Base-by-base conservation (phyloP, 768 basidiomycete species). In the Mycena alexandri region DNA sequence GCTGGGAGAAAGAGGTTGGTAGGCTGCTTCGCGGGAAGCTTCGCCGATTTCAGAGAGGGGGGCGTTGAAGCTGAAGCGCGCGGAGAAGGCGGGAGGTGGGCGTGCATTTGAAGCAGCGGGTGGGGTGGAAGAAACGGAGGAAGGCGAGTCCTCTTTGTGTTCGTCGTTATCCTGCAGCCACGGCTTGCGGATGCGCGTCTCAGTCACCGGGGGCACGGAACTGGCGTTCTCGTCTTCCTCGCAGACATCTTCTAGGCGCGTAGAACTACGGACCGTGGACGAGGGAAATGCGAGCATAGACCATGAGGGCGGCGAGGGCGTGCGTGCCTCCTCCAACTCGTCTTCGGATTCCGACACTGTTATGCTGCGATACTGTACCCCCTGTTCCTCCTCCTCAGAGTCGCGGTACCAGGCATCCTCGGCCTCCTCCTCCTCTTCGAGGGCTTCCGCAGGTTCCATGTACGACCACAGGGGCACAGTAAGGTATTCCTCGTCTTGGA, bases 151-250 rank as follows among this genome's bases (percentile, higher is more conserved):
- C 44, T 46, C 56, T n/a, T n/a, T 25, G 8, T 70, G 57, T 14
- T 67, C 65, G 65, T 70, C 69, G 24, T 70, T 63, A 34, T 66
- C 68, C 21, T 61, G 21, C 4, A 71, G 65, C 65, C 65, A 71
- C 17, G 53, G 24, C 24, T 44, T 51, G n/a, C 69, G 65, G 42
- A 63, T 55, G 29, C 44, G 61, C 22, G 54, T 34, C 46, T 63
- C 64, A 2, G 47, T 56, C 24, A 67, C 65, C 33, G 65, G 56
- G 47, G 65, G 61, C 47, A 67, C 42, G 6, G 52, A 36, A 9
- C 51, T 13, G 12, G 11, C 17, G 42, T 53, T 66, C 34, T 73
- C 73, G 24, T 72, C 74, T 53, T 73, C 73, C 38, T 70, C 69
- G 8, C 43, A 55, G 17, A 67, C 36, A 17, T 52, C 61, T 22